Conservation (phyloP, 768 basidiomycete genomes). For the Kwoniella newhampshirensis region DNA sequence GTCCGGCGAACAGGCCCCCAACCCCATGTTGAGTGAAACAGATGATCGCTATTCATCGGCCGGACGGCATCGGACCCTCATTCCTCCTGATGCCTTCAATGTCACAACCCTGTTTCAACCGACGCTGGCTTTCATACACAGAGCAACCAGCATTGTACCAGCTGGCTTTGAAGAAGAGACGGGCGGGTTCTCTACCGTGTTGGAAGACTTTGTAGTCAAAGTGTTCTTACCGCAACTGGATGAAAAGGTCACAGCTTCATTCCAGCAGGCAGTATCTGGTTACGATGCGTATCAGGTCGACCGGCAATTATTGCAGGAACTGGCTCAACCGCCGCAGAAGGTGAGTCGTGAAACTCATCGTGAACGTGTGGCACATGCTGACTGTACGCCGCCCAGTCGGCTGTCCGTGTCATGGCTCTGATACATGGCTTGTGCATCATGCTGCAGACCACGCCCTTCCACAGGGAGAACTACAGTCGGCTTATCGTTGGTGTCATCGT, state of each 20-base stretch:
- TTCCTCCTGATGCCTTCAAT: conserved; percentile 90
- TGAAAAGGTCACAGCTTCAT: conserved; percentile 82
- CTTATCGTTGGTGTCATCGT: conserved; percentile 90
- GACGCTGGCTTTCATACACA: conserved; percentile 73
- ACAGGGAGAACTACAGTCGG: conserved; percentile 90
- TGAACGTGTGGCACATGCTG: background rate
- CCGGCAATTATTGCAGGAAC: conserved; percentile 62
- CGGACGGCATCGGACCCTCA: conserved; percentile 78
- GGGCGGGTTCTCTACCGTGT: conserved; percentile 64
- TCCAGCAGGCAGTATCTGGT: conserved; percentile 80
- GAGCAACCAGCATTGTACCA: conserved; percentile 39
- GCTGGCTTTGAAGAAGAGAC: conserved; percentile 56
- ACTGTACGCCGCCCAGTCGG: conserved; percentile 61
- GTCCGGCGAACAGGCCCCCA: conserved; percentile 52
- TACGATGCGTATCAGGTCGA: conserved; percentile 87
- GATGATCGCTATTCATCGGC: conserved; percentile 73
- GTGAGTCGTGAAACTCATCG: conserved; percentile 54
- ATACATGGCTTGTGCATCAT: conserved; percentile 89
- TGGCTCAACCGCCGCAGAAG: conserved; percentile 76
- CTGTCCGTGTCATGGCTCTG: conserved; percentile 78
- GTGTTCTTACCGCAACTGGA: conserved; percentile 93
- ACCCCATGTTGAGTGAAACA: conserved; percentile 59
- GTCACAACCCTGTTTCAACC: conserved; percentile 93
- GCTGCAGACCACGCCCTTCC: conserved; percentile 88
- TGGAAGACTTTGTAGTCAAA: conserved; percentile 90